Base-by-base conservation (phyloP, 306 rosid species). In the Mimosa bimucronata region DNA sequence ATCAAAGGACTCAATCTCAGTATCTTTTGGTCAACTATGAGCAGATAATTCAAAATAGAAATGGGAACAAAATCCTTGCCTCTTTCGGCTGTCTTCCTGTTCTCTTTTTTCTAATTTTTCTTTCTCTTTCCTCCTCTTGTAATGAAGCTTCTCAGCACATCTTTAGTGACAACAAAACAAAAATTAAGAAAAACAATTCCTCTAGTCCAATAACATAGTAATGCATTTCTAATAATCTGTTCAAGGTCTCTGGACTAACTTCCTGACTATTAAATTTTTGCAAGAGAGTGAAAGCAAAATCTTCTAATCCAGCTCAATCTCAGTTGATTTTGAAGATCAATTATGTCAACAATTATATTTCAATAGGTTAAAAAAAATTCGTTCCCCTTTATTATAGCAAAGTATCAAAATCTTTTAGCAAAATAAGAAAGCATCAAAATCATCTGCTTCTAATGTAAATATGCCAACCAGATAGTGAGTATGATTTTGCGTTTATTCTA, bases 91-190 rank as follows among this genome's bases (percentile, higher is more conserved):
- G 71, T 81, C 87, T 80, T 90, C 90, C 42, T 82, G 84, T 62
- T 84, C 88, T 78, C 66, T 77, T 79, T 81, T 94, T 70, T 86
- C 89, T 71, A 75, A 50, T 79, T 60, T 84, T 79, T 91, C 98
- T 88, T 83, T 94, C 86, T 92, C 97, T 84, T 90, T 94, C 80
- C 72, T 83, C 76, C 92, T 88, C 83, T 88, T 91, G 90, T 92
- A 94, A 83, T 92, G 84, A 86, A 91, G 97, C 84, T 94, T 94
- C 77, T 67, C 76, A 5, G 92, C 87, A 78, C 98, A 92, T 73
- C 98, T 92, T 82, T 68, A 46, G 79, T 53, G 60, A 41, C 66
- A 13, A 81, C 67, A 25, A 28, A 72, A 67, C n/a, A 79, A 73
- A 85, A 52, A 58, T 25, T 66, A 76, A 62, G 26, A n/a, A 1